Conservation (phyloP, 164 flowering plant species). For the Annona squamosa region DNA sequence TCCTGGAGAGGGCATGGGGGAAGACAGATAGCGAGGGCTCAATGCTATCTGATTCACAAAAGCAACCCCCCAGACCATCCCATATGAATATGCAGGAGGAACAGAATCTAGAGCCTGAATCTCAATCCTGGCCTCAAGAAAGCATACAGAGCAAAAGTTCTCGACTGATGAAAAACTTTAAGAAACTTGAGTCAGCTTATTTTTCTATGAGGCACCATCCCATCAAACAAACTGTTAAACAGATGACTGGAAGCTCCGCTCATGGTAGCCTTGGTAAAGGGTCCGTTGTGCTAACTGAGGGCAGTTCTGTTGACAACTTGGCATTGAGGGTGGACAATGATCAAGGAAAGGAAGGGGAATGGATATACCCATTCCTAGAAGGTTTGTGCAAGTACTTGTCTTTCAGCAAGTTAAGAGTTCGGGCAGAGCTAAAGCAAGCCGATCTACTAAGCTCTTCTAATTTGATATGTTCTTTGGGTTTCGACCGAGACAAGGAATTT, state of each 20-base stretch:
- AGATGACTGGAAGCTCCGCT: slow-evolving; percentile 29
- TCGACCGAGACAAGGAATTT: slow-evolving; percentile 91
- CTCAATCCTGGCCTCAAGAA: slow-evolving; percentile 26
- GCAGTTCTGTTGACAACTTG: slow-evolving; percentile 60
- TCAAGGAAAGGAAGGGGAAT: slow-evolving; percentile 40
- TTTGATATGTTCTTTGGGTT: slow-evolving; percentile 79
- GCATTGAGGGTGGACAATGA: slow-evolving; percentile 29
- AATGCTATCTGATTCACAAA: slow-evolving; percentile 40
- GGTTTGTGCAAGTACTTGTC: slow-evolving; percentile 87
- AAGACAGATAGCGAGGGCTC: slow-evolving; percentile 37
- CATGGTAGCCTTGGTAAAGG: slow-evolving; percentile 49
- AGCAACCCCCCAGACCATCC: slow-evolving; percentile 39
- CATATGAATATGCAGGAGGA: slow-evolving; percentile 24
- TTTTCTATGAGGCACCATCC: slow-evolving; percentile 57
- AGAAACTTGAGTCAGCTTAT: slow-evolving; percentile 75
- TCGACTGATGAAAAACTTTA: slow-evolving; percentile 76
- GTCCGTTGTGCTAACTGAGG: slow-evolving; percentile 53
- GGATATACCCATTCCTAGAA: slow-evolving; percentile 85
- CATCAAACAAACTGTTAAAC: slow-evolving; percentile 27
- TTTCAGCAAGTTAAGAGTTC: slow-evolving; percentile 65
- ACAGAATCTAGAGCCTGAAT: slow-evolving; percentile 21
- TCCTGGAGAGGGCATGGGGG: slow-evolving; percentile 30
- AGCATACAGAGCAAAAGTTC: slow-evolving; percentile 46
- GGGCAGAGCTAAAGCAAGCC: slow-evolving; percentile 86
- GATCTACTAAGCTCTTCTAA: slow-evolving; percentile 87